Evolutionary conservation across 345 rosid genomes (phyloP), one percentile per base, ranked within the genome.

Genomic region (Eucalyptus brandiana): DNA sequence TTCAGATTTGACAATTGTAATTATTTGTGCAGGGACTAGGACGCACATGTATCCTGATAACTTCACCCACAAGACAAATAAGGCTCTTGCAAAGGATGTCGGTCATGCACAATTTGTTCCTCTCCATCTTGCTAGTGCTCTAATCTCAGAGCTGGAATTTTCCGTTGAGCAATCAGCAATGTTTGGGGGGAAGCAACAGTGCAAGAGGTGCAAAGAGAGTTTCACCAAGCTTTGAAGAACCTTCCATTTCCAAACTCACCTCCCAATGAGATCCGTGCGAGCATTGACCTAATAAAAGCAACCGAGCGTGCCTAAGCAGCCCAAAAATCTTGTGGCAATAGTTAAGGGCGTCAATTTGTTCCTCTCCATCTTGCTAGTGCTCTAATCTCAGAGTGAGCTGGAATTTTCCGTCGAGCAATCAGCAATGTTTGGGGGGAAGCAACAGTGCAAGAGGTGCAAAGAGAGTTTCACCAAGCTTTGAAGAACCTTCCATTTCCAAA

Each of bases 71-170:
- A 97, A 95, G 98, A 96, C 98, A 16, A 95, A 94, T 87, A 97
- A 97, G 90, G 96, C 96, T 2, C 91, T 97, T 32, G 97, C 94
- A 32, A 88, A 92, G 45, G 91, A 90, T 26, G 93, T 90, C 11
- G 96, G 97, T 86, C 98, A 97, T 90, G 97, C 98, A 13, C 97
- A 97, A 72, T 87, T 97, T 88, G 95, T 99, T 67, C 97, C 99
- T 23, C 92, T 97, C 37, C 99, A 97, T 86, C 93, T 97, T 60
- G 98, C 98, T 0, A 94, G 88, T 6, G 93, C 98, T 34, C 86
- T 97, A 34, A 89, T 97, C 60, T 95, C 97, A 1, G 99, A 97
- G 28, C 51, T 32, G 98, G 97, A 76, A 93, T 97, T 32, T 96
- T 97, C 47, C 88, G 92, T 87, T 99, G 93, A 88, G 95, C 97